Evolutionary conservation across 331 rosid species (phyloP), one percentile per base, ranked within the genome.

Genomic region (Acacia concinna): DNA sequence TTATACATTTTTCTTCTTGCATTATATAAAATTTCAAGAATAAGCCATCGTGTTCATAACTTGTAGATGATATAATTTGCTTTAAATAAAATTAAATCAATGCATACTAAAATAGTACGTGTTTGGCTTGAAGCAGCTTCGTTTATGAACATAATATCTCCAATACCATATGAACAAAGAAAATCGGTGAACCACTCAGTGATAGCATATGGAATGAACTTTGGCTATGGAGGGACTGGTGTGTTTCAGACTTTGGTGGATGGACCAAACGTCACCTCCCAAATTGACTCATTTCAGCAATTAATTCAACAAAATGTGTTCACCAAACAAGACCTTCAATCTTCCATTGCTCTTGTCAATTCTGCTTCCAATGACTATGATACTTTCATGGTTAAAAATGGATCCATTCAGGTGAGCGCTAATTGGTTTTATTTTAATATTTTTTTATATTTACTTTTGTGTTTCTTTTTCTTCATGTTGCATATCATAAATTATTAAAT

Each of bases 251-350:
- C 89, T 10, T 15, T 56, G 62, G 56, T 77, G 41, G 71, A 80
- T 49, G 85, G 81, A 41, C 89, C 89, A 73, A 86, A 86, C 76
- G 6, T 77, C 65, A 80, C 87, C 20, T 17, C 25, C 41, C 89
- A 86, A 81, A 86, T 86, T 9, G 81, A 86, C 67, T 68, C 43
- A 0, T 41, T 83, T 23, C 71, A 86, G n/a, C 27, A 86, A 5
- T 63, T 83, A 44, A 40, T 86, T 32, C 1, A 86, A 83, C 83
- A 86, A 83, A 77, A 83, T 6, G 38, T 77, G 2, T 77, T 51
- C 46, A 80, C 83, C 85, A 77, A 77, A 43, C 28, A 13, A 1
- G 89, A 86, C 68, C 85, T 86, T 35, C 12, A 73, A 8, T 77
- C 81, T 59, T 83, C 89, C 1, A 0, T 80, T 23, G 85, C 79